These are phyloP conservation scores for Diaporthe citri DNA, from an alignment of 2,329 filamentous ascomycete species.

Conservation along the genomic window DNA sequence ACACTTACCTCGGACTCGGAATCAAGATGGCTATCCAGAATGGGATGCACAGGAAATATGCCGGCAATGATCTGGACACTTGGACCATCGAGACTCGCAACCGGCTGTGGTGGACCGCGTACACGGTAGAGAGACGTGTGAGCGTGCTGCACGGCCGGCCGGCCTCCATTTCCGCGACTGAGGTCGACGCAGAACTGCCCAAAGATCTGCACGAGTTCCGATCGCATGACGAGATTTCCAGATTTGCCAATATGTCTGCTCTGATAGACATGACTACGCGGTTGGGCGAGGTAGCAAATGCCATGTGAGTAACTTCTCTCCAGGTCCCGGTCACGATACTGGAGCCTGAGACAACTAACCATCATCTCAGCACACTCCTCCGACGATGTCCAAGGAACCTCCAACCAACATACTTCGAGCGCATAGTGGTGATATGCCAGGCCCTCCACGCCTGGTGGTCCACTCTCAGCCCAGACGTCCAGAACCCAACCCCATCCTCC, in stretches of 20 bases:
- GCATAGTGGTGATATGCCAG: conserved; percentile 53
- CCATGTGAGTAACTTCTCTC: conserved; percentile 49
- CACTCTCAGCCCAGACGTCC: conserved; percentile 51
- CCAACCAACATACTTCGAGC: conserved; percentile 54
- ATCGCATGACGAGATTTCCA: conserved; percentile 21
- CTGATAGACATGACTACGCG: conserved; percentile 51
- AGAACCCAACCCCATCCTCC: conserved; percentile 56
- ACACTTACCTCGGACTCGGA: conserved; percentile 68
- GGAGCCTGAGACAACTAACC: conserved; percentile 32
- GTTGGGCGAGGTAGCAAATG: conserved; percentile 54
- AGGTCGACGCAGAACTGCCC: conserved; percentile 67
- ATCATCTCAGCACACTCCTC: conserved; percentile 51
- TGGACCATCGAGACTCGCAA: conserved; percentile 65
- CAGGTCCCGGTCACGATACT: not conserved
- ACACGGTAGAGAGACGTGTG: conserved; percentile 68
- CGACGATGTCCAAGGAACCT: conserved; percentile 54
- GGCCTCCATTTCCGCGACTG: conserved; percentile 63
- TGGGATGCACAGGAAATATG: conserved; percentile 68
- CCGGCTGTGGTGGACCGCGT: conserved; percentile 69
- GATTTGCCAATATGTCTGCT: conserved; percentile 38
- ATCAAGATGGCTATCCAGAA: conserved; percentile 71
- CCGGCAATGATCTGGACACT: conserved; percentile 60
- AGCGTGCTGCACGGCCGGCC: conserved; percentile 69
- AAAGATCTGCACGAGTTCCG: conserved; percentile 55
- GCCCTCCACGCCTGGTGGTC: conserved; percentile 57